These are phyloP conservation scores for Penicillium maclennaniae DNA, from an alignment of 495 filamentous ascomycete species.

Conservation along the genomic window DNA sequence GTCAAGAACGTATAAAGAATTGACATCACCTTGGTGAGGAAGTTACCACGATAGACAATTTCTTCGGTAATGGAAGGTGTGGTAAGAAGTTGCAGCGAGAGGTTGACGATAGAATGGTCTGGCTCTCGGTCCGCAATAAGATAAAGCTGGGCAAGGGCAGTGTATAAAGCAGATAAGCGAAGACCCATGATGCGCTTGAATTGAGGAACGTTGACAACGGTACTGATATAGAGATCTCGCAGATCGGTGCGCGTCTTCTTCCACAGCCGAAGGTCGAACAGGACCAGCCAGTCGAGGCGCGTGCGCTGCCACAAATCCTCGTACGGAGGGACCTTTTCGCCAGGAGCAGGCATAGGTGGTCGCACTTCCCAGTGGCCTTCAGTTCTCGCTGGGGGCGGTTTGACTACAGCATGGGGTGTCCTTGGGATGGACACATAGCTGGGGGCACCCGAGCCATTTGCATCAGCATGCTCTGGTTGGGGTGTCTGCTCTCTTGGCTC, in stretches of 20 bases:
- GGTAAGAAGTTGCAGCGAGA: conserved; percentile 93
- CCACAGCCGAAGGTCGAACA: conserved; percentile 96
- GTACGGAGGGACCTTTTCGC: conserved; percentile 58
- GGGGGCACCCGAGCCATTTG: conserved; percentile 19
- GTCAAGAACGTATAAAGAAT: conserved; percentile 97
- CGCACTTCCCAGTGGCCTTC: conserved; percentile 85
- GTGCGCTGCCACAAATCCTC: conserved; percentile 87
- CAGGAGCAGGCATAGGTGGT: conserved; percentile 56
- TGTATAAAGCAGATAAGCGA: conserved; percentile 90
- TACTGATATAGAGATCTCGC: conserved; percentile 91
- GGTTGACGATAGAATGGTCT: conserved; percentile 96
- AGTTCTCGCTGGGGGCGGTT: conserved; percentile 41
- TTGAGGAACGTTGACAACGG: conserved; percentile 87
- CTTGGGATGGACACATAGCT: conserved; percentile 36
- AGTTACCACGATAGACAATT: conserved; percentile 92
- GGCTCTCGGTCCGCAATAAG: conserved; percentile 95
- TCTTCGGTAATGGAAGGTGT: conserved; percentile 95
- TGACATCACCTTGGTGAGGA: conserved; percentile 88
- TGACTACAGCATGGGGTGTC: conserved; percentile 30
- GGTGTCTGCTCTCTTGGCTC: conserved; percentile 56
- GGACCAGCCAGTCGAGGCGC: conserved; percentile 88
- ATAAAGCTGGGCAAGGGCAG: conserved; percentile 87
- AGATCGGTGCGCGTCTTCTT: conserved; percentile 89
- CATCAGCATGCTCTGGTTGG: conserved; percentile 35
- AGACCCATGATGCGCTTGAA: conserved; percentile 97